Base-by-base conservation (phyloP, 768 basidiomycete genomes). In the Auriscalpium microsporum region DNA sequence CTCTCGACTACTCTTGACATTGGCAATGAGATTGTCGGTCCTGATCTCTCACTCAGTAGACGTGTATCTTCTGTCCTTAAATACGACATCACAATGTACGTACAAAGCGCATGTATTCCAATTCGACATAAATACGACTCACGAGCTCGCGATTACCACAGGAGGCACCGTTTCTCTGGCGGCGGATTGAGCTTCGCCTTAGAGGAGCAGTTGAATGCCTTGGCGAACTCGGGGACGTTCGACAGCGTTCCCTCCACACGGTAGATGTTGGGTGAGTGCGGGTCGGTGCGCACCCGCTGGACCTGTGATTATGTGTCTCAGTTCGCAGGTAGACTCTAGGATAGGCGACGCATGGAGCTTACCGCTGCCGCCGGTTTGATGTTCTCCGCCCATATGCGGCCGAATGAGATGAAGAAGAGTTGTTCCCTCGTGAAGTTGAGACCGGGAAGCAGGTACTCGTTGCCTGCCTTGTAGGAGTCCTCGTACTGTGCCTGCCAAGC, bases 321-420 rank as follows among this genome's bases (percentile, higher is more conserved):
- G 11, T 52, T 48, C 37, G 13, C 37, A n/a, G 16, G 54, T 34
- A 58, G 35, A 21, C 21, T 21, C 21, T 21, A 21, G 21, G 21
- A 21, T 48, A 46, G 33, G 40, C 16, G 14, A 14, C 21, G 13
- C 23, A 37, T 21, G 38, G 33, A 7, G 74, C 81, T 59, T 61
- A 89, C 87, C 23, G 87, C 87, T 28, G 87, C 81, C 45, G 82
- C 85, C 23, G 89, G 80, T 59, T 86, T 90, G 70, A 86, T 87
- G 62, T 82, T 83, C 64, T 82, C 78, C 0, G 86, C 90, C 91
- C 91, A 95, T n/a, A 87, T 82, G 28, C 87, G 80, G 13, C 82
- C 94, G 64, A 90, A 94, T 2, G 90, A 81, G 54, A 97, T 82
- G 75, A 96, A 97, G 74, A 97, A 97, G 33, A 97, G 71, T 73